These are phyloP conservation scores for Crithidia mellificae DNA, from an alignment of 208 protist genomes.

Conservation along the genomic window DNA sequence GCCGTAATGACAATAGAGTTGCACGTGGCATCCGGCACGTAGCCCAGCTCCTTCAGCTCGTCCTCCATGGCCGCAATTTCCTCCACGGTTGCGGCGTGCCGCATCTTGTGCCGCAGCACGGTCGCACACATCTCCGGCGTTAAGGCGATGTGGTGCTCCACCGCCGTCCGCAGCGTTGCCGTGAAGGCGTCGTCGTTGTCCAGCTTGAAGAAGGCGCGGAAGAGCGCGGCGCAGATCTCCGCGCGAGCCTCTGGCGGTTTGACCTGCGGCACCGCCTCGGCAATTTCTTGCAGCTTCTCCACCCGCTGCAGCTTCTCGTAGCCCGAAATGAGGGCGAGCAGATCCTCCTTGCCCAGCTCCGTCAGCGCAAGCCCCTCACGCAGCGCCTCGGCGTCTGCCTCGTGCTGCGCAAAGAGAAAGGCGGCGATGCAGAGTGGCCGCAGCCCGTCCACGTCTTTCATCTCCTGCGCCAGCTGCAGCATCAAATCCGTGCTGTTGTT, in stretches of 20 bases:
- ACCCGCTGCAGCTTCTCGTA: constrained; percentile 74
- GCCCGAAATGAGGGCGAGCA: constrained; percentile 78
- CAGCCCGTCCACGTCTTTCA: constrained; percentile 70
- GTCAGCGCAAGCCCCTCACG: constrained; percentile 48
- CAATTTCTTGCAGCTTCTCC: constrained; percentile 63
- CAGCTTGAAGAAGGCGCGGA: constrained; percentile 61
- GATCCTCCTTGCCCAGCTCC: constrained; percentile 60
- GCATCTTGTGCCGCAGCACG: constrained; percentile 76
- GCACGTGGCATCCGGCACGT: constrained; percentile 75
- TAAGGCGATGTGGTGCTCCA: constrained; percentile 46
- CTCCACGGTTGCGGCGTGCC: constrained; percentile 59
- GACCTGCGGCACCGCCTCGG: constrained; percentile 37
- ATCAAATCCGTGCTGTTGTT: constrained; percentile 85
- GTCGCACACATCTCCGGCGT: constrained; percentile 53
- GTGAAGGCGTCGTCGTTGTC: constrained; percentile 69
- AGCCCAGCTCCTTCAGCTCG: constrained; percentile 60
- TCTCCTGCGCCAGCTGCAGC: constrained; percentile 83
- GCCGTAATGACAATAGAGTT: constrained; percentile 88
- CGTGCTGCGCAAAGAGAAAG: constrained; percentile 77
- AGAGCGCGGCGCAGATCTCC: constrained; percentile 56
- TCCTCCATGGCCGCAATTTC: constrained; percentile 77
- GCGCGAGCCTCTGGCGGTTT: constrained; percentile 22
- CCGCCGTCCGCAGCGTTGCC: constrained; percentile 50
- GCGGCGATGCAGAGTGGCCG: constrained; percentile 84
- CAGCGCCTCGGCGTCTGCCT: constrained; percentile 63